Conservation (phyloP, 2,329 filamentous ascomycete species). For the Rhynchosporium secalis region DNA sequence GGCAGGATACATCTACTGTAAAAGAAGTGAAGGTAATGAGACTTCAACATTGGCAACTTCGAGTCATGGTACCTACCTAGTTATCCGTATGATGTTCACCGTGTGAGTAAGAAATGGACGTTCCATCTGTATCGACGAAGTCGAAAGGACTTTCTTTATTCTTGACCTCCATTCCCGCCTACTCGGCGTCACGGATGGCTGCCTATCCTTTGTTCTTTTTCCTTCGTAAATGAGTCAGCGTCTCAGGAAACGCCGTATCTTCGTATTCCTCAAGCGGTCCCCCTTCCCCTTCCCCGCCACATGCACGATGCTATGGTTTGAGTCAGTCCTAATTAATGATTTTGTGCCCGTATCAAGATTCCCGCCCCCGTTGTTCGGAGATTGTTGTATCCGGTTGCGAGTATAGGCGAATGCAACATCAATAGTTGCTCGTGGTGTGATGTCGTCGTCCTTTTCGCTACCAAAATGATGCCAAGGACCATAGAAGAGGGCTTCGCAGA, state of each 20-base stretch:
- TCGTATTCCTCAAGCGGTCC: conserved; percentile 2
- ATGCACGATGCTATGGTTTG: neutral
- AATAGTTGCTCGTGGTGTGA: too few species aligned
- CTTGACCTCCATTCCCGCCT: neutral
- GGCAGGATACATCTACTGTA: neutral
- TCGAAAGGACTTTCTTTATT: neutral
- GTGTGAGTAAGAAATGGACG: neutral
- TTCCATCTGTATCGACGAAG: neutral
- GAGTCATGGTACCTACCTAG: neutral
- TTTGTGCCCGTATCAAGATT: too few species aligned
- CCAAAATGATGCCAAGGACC: too few species aligned
- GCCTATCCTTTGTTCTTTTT: neutral
- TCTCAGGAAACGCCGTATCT: neutral
- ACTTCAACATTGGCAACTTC: neutral
- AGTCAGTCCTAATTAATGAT: neutral
- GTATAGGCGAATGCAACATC: too few species aligned
- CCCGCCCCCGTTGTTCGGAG: too few species aligned
- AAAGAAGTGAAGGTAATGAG: neutral
- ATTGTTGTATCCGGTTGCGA: too few species aligned
- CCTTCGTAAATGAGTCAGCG: neutral
- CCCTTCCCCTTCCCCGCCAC: neutral
- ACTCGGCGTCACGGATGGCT: neutral
- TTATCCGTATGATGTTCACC: neutral
- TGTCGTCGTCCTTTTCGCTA: too few species aligned
- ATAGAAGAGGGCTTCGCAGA: too few species aligned